Base-by-base conservation (phyloP, 768 basidiomycete genomes). In the Pilatotrama ljubarskyi region DNA sequence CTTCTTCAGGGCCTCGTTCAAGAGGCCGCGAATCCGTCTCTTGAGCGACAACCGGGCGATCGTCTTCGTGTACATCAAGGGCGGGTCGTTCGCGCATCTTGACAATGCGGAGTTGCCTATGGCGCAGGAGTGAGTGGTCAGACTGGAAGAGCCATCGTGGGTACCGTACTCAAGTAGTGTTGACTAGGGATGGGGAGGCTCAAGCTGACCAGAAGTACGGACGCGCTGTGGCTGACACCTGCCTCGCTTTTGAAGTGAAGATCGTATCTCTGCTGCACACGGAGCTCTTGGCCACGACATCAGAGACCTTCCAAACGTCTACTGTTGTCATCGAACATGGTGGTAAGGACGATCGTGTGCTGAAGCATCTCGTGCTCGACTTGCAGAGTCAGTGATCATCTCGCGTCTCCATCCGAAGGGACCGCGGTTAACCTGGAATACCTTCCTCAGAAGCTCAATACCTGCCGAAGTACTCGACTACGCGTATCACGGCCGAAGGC, bases 201-300 rank as follows among this genome's bases (percentile, higher is more conserved):
- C 5, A 32, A 5, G 10, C 5, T 10, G 24, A 9, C 8, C 24
- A 6, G 29, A 25, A 25, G 32, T n/a, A 9, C 11, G 17, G 11
- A 49, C 26, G 47, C 24, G 10, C 26, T n/a, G 44, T 69, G 51
- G 43, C 32, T 11, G 38, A 64, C 17, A 58, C 59, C 56, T 22
- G 58, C 15, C 53, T 72, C 10, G 70, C 70, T 7, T 72, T 71
- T 59, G 68, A 67, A 32, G 70, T 71, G n/a, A 49, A 58, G n/a
- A 26, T 72, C 17, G 64, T 67, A 51, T 58, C 66, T 26, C 41
- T 60, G 38, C 58, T 63, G 20, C 52, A 63, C 37, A 3, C 11
- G 3, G 44, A 46, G 13, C 38, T 24, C 6, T 26, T 64, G 14
- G 10, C 37, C n/a, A 47, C 18, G 24, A 38, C 26, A 46, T 64